phyloP scores from a whole-genome alignment of 2,329 filamentous ascomycete genomes.

The Botrytis fabae region DNA sequence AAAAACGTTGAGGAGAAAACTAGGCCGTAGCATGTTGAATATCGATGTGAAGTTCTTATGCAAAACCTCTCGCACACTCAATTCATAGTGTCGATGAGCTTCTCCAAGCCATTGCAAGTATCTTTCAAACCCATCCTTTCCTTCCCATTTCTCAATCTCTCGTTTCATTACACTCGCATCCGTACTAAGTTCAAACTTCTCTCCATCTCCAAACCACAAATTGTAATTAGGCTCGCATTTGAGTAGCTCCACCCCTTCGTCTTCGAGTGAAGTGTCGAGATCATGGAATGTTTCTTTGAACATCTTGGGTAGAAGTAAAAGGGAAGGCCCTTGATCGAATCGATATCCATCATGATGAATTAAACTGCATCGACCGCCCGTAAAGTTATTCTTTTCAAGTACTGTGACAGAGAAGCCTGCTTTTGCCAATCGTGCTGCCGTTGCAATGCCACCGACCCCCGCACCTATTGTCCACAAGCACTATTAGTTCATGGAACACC shows the following conservation, averaged over 20 bases:
- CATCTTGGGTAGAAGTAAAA: conserved; percentile 69
- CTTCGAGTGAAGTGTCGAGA: conserved; percentile 63
- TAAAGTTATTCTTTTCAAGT: conserved; percentile 74
- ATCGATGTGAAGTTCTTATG: conserved; percentile 65
- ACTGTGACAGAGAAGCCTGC: conserved; percentile 72
- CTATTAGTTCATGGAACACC: conserved; percentile 17
- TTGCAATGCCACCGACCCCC: conserved; percentile 70
- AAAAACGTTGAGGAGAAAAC: conserved; percentile 59
- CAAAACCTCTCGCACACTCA: conserved; percentile 65
- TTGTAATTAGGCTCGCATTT: conserved; percentile 77
- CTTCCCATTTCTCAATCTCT: conserved; percentile 72
- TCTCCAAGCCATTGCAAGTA: conserved; percentile 68
- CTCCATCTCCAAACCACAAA: conserved; percentile 70
- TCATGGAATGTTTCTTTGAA: conserved; percentile 70
- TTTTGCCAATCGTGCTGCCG: conserved; percentile 69
- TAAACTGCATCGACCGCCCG: conserved; percentile 69
- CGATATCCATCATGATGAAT: conserved; percentile 61
- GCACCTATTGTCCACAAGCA: conserved; percentile 51
- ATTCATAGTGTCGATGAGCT: conserved; percentile 68
- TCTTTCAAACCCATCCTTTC: conserved; percentile 67
- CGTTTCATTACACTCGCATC: conserved; percentile 69
- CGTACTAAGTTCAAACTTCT: conserved; percentile 63
- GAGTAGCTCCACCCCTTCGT: conserved; percentile 65
- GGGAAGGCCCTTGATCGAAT: conserved; percentile 76
- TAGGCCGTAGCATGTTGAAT: conserved; percentile 56